Conservation (phyloP, 345 rosid genomes). For the Dovyalis caffra region DNA sequence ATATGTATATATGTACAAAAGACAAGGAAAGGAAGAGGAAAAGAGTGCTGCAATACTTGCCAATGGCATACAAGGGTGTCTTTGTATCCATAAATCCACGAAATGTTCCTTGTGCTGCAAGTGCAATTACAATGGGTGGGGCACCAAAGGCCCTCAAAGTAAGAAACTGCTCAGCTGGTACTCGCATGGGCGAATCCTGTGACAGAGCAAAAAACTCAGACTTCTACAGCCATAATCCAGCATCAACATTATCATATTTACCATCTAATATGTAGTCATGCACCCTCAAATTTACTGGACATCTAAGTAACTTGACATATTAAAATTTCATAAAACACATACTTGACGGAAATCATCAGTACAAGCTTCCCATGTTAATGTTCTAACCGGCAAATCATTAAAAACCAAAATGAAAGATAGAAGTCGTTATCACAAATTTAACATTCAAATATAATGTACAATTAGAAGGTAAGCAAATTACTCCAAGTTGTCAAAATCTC, state of each 20-base stretch:
- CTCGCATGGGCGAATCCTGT: conserved; percentile 89
- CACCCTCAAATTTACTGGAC: background rate
- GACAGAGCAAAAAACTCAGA: conserved; percentile 11
- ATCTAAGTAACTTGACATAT: too few relatives aligned
- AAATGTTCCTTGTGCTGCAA: conserved; percentile 93
- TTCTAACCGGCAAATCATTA: background rate
- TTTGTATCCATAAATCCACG: conserved; percentile 94
- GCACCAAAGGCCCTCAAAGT: conserved; percentile 81
- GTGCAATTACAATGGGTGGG: conserved; percentile 89
- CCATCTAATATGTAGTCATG: background rate
- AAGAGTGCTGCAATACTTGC: conserved; percentile 49
- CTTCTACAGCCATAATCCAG: background rate
- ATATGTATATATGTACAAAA: background rate
- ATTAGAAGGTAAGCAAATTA: too few relatives aligned
- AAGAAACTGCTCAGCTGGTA: conserved; percentile 81
- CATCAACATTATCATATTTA: background rate
- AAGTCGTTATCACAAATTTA: background rate
- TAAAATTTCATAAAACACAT: too few relatives aligned
- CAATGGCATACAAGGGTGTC: conserved; percentile 88
- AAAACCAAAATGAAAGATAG: background rate
- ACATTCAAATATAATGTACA: too few relatives aligned
- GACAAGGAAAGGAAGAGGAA: conserved; percentile 10
- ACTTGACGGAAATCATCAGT: too few relatives aligned
- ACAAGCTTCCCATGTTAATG: background rate
- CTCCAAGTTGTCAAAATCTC: too few relatives aligned